A percentile compares a stretch with the other conserved stretches of the same genome.
Evolutionary conservation across 1,284 basidiomycete species (phyloP).

Genomic region (Ganoderma lucidum): DNA sequence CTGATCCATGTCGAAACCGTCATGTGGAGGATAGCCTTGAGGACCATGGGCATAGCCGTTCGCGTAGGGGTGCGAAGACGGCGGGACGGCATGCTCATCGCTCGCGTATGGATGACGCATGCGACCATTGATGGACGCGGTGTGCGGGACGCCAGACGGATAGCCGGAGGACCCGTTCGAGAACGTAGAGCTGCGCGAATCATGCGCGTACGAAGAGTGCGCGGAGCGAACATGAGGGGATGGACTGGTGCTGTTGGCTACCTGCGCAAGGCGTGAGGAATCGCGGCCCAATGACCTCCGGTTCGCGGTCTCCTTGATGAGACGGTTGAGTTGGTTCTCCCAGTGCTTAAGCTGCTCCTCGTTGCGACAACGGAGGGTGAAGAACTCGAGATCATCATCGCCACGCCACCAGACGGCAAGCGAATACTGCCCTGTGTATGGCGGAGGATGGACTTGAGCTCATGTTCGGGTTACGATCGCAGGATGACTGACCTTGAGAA

Average conservation of each 20-base stretch:
- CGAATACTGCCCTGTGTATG: conserved; percentile 56
- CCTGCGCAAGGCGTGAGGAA: conserved; percentile 49
- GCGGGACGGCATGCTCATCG: conserved; percentile 39
- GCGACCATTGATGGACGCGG: conserved; percentile 38
- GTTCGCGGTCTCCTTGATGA: conserved; percentile 78
- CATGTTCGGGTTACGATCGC: conserved; percentile 14
- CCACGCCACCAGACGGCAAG: conserved; percentile 95
- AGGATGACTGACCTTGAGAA: conserved; percentile 62
- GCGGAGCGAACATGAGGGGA: conserved; percentile 38
- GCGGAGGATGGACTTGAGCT: conserved; percentile 13
- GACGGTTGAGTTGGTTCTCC: conserved; percentile 88
- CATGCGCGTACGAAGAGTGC: conserved; percentile 33
- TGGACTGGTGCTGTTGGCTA: conserved; percentile 55
- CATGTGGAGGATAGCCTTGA: conserved; percentile 66
- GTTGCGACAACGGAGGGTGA: conserved; percentile 91
- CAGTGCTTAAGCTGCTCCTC: conserved; percentile 95
- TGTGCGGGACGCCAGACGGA: conserved; percentile 26
- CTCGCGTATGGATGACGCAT: conserved; percentile 39
- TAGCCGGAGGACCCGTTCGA: conserved; percentile 37
- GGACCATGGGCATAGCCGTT: conserved; percentile 52
- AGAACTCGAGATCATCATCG: conserved; percentile 92
- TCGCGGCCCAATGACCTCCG: conserved; percentile 69
- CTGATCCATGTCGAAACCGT: conserved; percentile 70
- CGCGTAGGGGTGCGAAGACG: conserved; percentile 34
- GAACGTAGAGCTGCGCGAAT: conserved; percentile 36